phyloP scores from a whole-genome alignment of 2,329 filamentous ascomycete species.

The Ceratocystis harringtonii region DNA sequence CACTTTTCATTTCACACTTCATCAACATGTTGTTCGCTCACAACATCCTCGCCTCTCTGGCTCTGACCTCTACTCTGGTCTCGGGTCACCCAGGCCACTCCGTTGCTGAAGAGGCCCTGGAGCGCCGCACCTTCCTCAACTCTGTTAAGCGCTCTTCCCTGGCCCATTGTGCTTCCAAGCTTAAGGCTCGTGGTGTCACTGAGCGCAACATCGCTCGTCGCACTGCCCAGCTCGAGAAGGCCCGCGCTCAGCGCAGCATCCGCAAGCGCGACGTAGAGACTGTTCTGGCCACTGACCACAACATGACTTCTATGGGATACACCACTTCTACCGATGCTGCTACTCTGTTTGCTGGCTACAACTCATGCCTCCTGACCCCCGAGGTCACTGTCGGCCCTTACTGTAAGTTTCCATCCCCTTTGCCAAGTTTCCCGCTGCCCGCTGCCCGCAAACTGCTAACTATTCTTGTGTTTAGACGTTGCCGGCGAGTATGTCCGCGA shows the following conservation, averaged over 20 bases:
- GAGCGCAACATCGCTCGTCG: conserved; percentile 32
- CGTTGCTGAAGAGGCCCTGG: conserved; percentile 32
- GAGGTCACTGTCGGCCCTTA: conserved; percentile 38
- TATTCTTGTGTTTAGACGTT: conserved; percentile 21
- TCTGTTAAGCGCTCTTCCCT: conserved; percentile 29
- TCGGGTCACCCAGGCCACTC: conserved; percentile 36
- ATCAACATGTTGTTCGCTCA: conserved; percentile 12
- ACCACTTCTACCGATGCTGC: conserved; percentile 21
- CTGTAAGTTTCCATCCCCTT: conserved; percentile 21
- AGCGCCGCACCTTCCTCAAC: conserved; percentile 33
- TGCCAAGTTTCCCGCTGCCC: neutral
- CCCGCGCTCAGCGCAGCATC: conserved; percentile 27
- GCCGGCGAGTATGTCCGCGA: conserved; percentile 27
- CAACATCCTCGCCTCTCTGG: conserved; percentile 15
- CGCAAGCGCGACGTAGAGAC: conserved; percentile 21
- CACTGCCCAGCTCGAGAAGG: conserved; percentile 27
- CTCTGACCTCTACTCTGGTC: conserved; percentile 16
- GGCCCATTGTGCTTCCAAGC: conserved; percentile 31
- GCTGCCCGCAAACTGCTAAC: neutral
- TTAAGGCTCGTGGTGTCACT: conserved; percentile 34
- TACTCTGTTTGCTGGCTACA: conserved; percentile 26
- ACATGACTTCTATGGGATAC: conserved; percentile 24
- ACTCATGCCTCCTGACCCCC: conserved; percentile 34
- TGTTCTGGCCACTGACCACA: conserved; percentile 25
- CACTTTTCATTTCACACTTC: neutral